phyloP scores from a whole-genome alignment of 73 alveolate genomes.

The Tetrahymena borealis region DNA sequence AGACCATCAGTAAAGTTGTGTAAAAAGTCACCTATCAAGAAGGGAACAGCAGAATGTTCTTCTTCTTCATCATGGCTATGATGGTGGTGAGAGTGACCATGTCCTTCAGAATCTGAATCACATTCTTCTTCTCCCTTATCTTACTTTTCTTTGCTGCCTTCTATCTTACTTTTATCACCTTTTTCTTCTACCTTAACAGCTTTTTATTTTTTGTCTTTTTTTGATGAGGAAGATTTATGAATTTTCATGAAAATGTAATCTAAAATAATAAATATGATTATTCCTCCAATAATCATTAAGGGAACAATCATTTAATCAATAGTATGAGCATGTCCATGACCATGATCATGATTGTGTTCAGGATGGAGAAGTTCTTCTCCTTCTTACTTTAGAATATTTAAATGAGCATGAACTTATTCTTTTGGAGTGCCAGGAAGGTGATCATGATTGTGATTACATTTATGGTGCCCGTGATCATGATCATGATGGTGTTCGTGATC shows the following conservation, averaged over 20 bases:
- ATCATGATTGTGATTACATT: constrained; percentile 5
- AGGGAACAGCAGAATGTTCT: constrained; percentile 49
- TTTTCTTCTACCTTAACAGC: background rate
- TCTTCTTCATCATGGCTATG: constrained; percentile 42
- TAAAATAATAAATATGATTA: background rate
- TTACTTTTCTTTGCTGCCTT: constrained; percentile 3
- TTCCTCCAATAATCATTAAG: constrained; percentile 7
- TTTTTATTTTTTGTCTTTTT: background rate
- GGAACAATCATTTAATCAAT: background rate
- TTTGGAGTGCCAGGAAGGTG: background rate
- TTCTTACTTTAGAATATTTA: background rate
- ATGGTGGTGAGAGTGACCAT: constrained; percentile 27
- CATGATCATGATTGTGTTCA: background rate
- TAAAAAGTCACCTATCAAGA: constrained; percentile 86
- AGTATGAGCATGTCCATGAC: background rate
- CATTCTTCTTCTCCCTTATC: background rate
- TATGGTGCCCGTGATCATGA: constrained; percentile 1
- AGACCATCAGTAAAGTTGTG: constrained; percentile 96
- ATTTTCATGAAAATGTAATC: constrained; percentile 6
- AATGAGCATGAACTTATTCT: background rate
- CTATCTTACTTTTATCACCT: background rate
- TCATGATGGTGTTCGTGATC: constrained; percentile 43
- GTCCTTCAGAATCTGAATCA: constrained; percentile 24
- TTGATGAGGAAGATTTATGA: background rate
- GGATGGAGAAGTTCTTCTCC: background rate